Evolutionary conservation across 1,284 basidiomycete genomes (phyloP).

Genomic region (Apiotrichum montevideense): DNA sequence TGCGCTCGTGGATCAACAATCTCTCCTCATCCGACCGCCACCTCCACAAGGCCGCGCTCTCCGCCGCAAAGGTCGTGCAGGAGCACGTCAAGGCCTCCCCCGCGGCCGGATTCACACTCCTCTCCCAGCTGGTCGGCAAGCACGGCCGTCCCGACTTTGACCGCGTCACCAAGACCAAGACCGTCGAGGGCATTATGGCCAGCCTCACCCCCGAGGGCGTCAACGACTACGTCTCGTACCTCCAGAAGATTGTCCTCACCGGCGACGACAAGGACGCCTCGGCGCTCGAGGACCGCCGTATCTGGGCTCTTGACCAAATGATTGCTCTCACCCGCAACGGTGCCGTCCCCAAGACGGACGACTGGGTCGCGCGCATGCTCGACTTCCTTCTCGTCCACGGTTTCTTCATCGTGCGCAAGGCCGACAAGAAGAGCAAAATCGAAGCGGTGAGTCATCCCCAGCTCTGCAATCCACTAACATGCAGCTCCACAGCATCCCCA

Average conservation of each 20-base stretch:
- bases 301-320: slow-evolving; percentile 85
- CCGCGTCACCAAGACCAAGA: slow-evolving; percentile 85
- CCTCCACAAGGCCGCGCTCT: slow-evolving; percentile 77
- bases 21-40: slow-evolving; percentile 79
- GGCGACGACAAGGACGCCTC: slow-evolving; percentile 45
- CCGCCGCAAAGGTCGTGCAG: slow-evolving; percentile 71
- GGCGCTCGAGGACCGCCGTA: slow-evolving; percentile 12
- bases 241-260: slow-evolving; percentile 68
- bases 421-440: slow-evolving; percentile 61
- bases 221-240: slow-evolving; percentile 81
- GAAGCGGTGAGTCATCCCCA: slow-evolving; percentile 33
- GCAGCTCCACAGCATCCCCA: slow-evolving; percentile 60
- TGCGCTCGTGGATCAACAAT: slow-evolving; percentile 95
- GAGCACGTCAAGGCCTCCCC: slow-evolving; percentile 69
- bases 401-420: slow-evolving; percentile 66
- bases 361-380: slow-evolving; percentile 66
- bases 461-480: neutral
- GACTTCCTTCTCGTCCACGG: slow-evolving; percentile 80
- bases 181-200: slow-evolving; percentile 81
- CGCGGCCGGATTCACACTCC: slow-evolving; percentile 72
- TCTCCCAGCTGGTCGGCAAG: slow-evolving; percentile 78
- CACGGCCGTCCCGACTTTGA: slow-evolving; percentile 87
- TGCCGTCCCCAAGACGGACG: slow-evolving; percentile 72
- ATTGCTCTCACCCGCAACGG: slow-evolving; percentile 70
- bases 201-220: slow-evolving; percentile 91